Percentiles rank a stretch among this genome's conserved stretches.
Conservation (phyloP, 345 rosid genomes). For the Eucalyptus cloeziana region DNA sequence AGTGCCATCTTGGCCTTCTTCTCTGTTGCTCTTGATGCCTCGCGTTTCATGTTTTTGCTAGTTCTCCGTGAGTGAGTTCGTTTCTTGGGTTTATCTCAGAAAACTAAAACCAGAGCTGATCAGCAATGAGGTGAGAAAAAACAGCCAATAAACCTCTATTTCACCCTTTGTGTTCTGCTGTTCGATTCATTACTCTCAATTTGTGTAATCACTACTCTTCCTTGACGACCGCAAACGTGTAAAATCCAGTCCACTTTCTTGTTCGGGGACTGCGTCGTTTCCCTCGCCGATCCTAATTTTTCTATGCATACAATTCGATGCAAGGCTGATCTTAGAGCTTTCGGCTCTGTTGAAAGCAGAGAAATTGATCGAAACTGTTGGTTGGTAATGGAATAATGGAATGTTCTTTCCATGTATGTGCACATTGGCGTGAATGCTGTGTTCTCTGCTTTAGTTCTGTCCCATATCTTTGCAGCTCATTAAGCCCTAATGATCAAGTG, state of each 20-base stretch:
- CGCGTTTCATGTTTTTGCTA: background rate
- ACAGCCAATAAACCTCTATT: no score
- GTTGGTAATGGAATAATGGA: background rate
- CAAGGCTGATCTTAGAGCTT: background rate
- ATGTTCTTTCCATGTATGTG: background rate
- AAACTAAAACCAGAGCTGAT: background rate
- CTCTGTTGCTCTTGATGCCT: background rate
- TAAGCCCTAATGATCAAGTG: background rate
- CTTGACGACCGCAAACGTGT: background rate
- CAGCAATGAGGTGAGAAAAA: background rate
- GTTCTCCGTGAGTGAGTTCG: background rate
- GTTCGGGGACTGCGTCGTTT: background rate
- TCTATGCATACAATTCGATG: background rate
- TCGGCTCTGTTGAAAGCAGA: background rate
- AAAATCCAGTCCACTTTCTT: background rate
- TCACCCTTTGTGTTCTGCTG: background rate
- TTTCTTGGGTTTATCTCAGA: background rate
- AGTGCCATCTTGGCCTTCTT: background rate
- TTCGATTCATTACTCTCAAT: background rate
- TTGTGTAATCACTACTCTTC: background rate
- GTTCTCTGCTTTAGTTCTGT: background rate
- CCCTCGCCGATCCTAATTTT: background rate
- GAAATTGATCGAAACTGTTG: background rate
- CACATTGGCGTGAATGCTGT: background rate
- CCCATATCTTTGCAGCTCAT: background rate